Base-by-base conservation (phyloP, 1,284 basidiomycete species). In the Salmacisia buchloeana region DNA sequence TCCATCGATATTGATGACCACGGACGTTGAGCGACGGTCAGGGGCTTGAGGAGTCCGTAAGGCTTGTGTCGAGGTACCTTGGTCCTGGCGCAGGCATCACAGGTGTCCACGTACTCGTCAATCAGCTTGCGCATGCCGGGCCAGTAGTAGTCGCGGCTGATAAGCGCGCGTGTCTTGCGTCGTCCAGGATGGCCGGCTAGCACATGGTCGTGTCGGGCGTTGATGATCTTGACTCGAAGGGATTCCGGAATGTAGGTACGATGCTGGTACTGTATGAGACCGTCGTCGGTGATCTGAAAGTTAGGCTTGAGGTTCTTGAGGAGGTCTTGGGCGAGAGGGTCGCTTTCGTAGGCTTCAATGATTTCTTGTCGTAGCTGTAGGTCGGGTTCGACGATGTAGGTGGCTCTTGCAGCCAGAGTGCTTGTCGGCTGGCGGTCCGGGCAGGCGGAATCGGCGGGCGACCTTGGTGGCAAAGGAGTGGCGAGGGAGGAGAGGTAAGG, bases 1-100 rank as follows among this genome's bases (percentile, higher is more conserved):
- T 86, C 84, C 80, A 84, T 81, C 0, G 81, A 81, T 4, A 85
- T 75, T 0, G 76, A 73, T 33, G 72, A 70, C 76, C 81, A 85
- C 0, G 83, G 83, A 13, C 63, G 23, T 2, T 62, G 25, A 6
- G 81, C 70, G 39, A 46, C 64, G 6, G 3, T 83, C n/a, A 83
- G 73, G 0, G 81, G 80, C 61, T 78, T 68, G 9, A 85, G 71
- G 0, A 74, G 54, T 1, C 84, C 83, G 38, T 60, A 59, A 0
- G 73, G 74, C 33, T 67, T 64, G 33, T 69, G 64, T 0, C 60
- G 64, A 6, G 63, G 54, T 0, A 64, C 58, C 62, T 84, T 85
- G 0, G 74, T 80, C 1, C 67, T 29, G 60, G 82, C 81, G 62
- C 84, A 85, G 0, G 60, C 69, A 1, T 76, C 65, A 62, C 84